phyloP scores from a whole-genome alignment of 257 asterid genomes.

The Osmanthus fragrans region DNA sequence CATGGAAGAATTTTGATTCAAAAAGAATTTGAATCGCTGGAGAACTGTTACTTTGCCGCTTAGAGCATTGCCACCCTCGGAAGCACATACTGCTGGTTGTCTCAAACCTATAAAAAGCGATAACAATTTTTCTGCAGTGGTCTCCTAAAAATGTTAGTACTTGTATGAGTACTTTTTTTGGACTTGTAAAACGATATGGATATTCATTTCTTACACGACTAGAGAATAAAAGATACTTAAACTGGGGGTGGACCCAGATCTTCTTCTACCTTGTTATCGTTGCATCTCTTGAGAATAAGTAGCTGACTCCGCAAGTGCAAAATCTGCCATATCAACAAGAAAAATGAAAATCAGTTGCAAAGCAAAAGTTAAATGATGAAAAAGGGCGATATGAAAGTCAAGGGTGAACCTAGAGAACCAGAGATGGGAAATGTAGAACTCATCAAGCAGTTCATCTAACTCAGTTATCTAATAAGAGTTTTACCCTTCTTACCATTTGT shows the following conservation, averaged over 20 bases:
- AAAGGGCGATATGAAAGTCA: background rate
- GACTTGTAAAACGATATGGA: background rate
- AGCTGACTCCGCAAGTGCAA: constrained; percentile 62
- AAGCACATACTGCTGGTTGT: constrained; percentile 22
- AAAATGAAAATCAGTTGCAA: background rate
- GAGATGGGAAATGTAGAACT: background rate
- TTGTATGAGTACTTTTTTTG: background rate
- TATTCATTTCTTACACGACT: background rate
- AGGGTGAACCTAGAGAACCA: background rate
- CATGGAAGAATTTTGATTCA: constrained; percentile 25
- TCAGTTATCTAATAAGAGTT: background rate
- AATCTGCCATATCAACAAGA: constrained; percentile 39
- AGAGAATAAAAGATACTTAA: background rate
- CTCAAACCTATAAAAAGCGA: constrained; percentile 48
- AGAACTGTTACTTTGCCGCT: background rate
- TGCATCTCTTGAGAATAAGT: constrained; percentile 53
- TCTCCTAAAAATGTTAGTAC: background rate
- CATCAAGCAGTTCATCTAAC: too few species aligned
- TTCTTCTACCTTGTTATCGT: constrained; percentile 54
- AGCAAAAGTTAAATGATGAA: background rate
- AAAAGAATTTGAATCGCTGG: constrained; percentile 33
- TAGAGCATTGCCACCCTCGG: background rate
- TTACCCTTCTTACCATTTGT: background rate
- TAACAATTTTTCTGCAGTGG: background rate
- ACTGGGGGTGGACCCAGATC: constrained; percentile 31